Evolutionary conservation across 257 asterid species (phyloP), one percentile per base, ranked within the genome.

Genomic region (Petunia axillaris): DNA sequence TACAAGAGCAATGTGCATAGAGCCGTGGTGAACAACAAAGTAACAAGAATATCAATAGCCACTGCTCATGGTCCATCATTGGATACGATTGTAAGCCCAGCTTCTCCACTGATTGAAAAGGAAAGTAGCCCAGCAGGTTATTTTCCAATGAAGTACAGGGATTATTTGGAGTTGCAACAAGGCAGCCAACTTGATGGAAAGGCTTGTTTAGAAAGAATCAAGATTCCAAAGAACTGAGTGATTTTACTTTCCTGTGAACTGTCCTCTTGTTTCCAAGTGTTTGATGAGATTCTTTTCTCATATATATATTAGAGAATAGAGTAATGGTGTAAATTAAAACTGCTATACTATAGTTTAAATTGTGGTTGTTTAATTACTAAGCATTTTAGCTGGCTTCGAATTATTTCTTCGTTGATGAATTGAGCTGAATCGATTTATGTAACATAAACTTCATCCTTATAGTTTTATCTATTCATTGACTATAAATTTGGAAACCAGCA

Each of bases 1-100:
- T 90, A 90, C 88, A 93, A 89, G 85, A 94, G 98, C 43, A 93
- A 90, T 13, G 2, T 89, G 84, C 98, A 94, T 71, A 91, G 96
- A 83, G 98, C 91, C 1, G 86, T 83, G 36, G 97, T 90, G 81
- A 94, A 94, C 59, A 77, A 81, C 44, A 43, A 83, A 55, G 87
- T n/a, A 83, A 80, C 91, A 2, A 91, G 98, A 82, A 90, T 94
- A 62, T 94, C 98, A 3, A 39, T 94, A 2, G 98, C 87, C 35
- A 40, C 87, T 73, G 84, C 89, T 3, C 91, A 91, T 37, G 96
- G 98, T 36, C 97, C 98, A 35, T 89, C 96, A 1, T 83, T 75
- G 3, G 90, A 94, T 3, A 83, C 92, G 2, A 70, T 60, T 3
- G 95, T 93, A 11, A 14, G 79, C 59, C 96, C 98, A 2, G 87